A percentile compares a stretch with the other conserved stretches of the same genome.
Evolutionary conservation across 2,329 filamentous ascomycete species (phyloP).

Genomic region (Nigrospora oryzae): DNA sequence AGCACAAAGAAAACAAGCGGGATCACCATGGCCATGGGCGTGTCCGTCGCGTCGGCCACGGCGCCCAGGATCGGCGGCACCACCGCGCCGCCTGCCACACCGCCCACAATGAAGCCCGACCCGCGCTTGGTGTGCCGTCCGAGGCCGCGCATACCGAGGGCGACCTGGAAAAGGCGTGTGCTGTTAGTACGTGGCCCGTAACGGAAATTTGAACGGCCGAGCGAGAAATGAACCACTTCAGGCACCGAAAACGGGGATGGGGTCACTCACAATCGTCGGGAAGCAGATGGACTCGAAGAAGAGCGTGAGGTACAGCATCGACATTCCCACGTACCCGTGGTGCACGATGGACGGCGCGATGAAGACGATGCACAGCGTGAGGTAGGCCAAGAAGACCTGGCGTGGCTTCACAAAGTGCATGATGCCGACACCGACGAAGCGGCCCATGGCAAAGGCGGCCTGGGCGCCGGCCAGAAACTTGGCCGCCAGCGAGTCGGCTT

Average conservation of each 20-base stretch:
- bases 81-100: constrained; percentile 63
- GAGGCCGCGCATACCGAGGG: constrained; percentile 65
- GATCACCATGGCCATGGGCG: constrained; percentile 57
- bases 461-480: constrained; percentile 69
- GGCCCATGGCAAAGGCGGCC: constrained; percentile 62
- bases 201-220: too few species aligned
- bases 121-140: constrained; percentile 72
- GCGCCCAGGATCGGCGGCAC: constrained; percentile 65
- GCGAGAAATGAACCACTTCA: too few species aligned
- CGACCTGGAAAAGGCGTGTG: constrained; percentile 27
- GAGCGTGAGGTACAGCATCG: constrained; percentile 60
- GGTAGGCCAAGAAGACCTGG: constrained; percentile 58
- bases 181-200: too few species aligned
- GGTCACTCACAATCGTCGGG: constrained; percentile 55
- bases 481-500: constrained; percentile 40
- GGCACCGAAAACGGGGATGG: not conserved
- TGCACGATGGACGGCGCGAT: constrained; percentile 37
- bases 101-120: constrained; percentile 61
- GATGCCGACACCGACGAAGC: constrained; percentile 57
- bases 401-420: constrained; percentile 63
- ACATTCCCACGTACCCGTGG: constrained; percentile 36
- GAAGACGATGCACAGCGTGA: constrained; percentile 59
- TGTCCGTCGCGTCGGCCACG: constrained; percentile 54
- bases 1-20: constrained; percentile 51
- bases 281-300: constrained; percentile 80